Base-by-base conservation (phyloP, 2,329 filamentous ascomycete genomes). In the Botrytis fragariae region DNA sequence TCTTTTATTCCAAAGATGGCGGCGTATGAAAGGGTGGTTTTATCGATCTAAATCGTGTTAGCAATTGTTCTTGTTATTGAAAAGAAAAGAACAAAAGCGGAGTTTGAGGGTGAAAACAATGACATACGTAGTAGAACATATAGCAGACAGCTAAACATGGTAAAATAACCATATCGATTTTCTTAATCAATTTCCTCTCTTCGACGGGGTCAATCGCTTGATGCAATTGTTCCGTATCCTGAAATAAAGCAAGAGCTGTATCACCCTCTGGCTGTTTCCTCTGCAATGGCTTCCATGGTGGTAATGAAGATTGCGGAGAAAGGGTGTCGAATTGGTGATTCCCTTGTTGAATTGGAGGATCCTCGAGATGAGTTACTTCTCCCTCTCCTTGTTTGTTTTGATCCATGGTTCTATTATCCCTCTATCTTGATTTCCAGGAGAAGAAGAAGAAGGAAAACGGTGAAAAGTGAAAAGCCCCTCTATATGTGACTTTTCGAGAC, bases 1-100 rank as follows among this genome's bases (percentile, higher is more conserved):
- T 88, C 84, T 35, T 82, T 80, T 65, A 89, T 87, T 0, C 87
- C 87, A 75, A 89, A 88, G 39, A 89, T 86, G 4, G 87, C 87
- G 0, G 88, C 87, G 76, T 88, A 89, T 39, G 82, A 85, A 22
- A 87, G 77, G 0, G 84, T 87, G 0, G 85, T 87, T 81, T 87
- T 78, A 35, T 79, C 75, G 59, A 77, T 74, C 67, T 76, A 73
- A 74, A 42, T 48, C 6, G 29, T 37, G n/a, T 70, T 8, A 62
- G 57, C 29, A 2, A 22, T 35, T 44, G 6, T 60, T 4, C 2
- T 61, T 39, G 2, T n/a, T 7, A 3, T n/a, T n/a, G 12, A 4
- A 6, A 3, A n/a, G 22, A 20, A n/a, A 4, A 8, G 8, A 22
- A 44, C 20, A 3, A n/a, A 9, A 20, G 5, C 12, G 16, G 1